These are phyloP conservation scores for Gautieria morchelliformis DNA, from an alignment of 768 basidiomycete species.

Conservation along the genomic window DNA sequence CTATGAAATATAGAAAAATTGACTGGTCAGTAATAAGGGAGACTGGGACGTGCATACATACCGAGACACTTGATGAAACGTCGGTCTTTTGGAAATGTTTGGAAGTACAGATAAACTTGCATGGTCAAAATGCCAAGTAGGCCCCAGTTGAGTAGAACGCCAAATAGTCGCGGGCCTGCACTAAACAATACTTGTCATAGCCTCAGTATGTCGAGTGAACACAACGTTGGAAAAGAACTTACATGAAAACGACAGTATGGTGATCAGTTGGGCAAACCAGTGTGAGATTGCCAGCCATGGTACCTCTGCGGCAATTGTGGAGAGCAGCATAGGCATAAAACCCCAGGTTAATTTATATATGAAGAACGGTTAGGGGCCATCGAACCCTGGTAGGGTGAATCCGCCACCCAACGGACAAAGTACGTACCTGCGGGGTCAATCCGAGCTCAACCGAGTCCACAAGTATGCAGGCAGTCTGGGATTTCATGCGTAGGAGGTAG, in stretches of 20 bases:
- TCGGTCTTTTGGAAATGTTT: slow-evolving; percentile 14
- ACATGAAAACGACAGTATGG: slow-evolving; percentile 13
- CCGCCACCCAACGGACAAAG: too few relatives aligned
- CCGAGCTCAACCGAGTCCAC: too few relatives aligned
- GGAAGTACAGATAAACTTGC: slow-evolving; percentile 14
- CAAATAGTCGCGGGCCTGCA: slow-evolving; percentile 13
- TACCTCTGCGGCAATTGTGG: background rate
- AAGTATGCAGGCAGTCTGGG: too few relatives aligned
- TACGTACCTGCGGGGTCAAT: too few relatives aligned
- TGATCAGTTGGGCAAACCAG: background rate
- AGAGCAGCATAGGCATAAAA: too few relatives aligned
- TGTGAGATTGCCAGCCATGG: background rate
- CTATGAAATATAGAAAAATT: slow-evolving; percentile 1
- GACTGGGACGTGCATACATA: background rate
- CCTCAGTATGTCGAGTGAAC: background rate
- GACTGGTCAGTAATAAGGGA: background rate
- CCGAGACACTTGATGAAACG: slow-evolving; percentile 10
- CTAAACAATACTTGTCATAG: background rate
- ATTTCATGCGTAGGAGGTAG: too few relatives aligned
- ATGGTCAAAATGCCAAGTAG: slow-evolving; percentile 14
- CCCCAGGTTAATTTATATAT: too few relatives aligned
- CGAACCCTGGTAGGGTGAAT: too few relatives aligned
- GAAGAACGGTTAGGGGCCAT: too few relatives aligned
- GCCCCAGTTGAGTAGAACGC: slow-evolving; percentile 14
- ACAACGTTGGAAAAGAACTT: background rate